Percentiles rank a stretch among this genome's conserved stretches.
Conservation (phyloP, 352 stramenopile species). For the Blastocystis sp. region DNA sequence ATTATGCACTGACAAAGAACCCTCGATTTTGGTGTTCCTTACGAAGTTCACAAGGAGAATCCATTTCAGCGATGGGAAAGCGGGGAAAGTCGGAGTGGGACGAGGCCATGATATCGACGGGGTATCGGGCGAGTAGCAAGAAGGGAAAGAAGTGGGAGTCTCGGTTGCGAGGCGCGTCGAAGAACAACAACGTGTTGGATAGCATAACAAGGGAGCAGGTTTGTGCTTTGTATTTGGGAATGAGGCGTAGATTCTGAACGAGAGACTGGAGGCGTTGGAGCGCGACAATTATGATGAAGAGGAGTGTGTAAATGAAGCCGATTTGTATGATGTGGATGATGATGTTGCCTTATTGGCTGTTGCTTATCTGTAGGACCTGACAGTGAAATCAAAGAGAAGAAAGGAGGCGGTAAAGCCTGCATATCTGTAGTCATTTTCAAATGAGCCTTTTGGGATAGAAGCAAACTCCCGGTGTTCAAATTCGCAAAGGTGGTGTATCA, state of each 20-base stretch:
- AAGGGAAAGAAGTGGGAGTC: conserved; percentile 36
- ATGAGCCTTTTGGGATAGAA: background rate
- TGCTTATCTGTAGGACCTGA: background rate
- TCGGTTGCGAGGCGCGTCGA: background rate
- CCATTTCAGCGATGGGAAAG: background rate
- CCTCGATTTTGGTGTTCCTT: background rate
- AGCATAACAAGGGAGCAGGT: conserved; percentile 34
- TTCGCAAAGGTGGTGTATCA: conserved; percentile 36
- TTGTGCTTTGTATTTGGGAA: background rate
- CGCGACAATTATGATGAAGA: conserved; percentile 52
- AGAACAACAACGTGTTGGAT: conserved; percentile 26
- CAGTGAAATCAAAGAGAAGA: background rate
- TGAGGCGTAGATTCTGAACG: conserved; percentile 32
- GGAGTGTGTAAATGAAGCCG: conserved; percentile 28
- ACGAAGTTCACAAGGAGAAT: background rate
- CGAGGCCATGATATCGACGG: conserved; percentile 14
- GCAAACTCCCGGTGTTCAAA: background rate
- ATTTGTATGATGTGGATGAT: conserved; percentile 33
- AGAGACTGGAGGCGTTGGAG: conserved; percentile 38
- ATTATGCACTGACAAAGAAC: background rate
- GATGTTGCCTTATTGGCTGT: background rate
- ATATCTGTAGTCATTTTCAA: background rate
- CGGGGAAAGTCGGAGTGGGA: conserved; percentile 37
- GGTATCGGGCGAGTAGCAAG: background rate
- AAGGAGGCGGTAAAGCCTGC: background rate